Evolutionary conservation across 768 basidiomycete species (phyloP).

Genomic region (Hericium coralloides): DNA sequence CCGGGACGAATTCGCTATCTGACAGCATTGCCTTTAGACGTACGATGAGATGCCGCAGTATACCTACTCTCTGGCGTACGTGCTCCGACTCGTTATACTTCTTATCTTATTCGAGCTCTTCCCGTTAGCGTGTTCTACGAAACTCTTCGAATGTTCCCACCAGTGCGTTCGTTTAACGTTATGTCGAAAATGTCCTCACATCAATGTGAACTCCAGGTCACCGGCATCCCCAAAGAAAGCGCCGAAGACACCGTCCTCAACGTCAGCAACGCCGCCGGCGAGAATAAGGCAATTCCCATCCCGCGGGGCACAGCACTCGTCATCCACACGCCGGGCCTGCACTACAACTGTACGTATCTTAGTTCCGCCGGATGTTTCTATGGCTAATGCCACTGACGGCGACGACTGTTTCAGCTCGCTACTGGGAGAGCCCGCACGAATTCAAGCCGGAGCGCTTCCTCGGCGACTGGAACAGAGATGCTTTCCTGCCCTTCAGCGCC

Average conservation of each 20-base stretch:
- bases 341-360: conserved; percentile 37
- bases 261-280: conserved; percentile 26
- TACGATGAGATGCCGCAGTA: conserved; percentile 17
- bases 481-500: conserved; percentile 24
- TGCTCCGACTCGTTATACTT: not conserved
- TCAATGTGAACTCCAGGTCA: conserved; percentile 28
- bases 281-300: conserved; percentile 29
- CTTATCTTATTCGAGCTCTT: not conserved
- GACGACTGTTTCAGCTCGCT: conserved; percentile 29
- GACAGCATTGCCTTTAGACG: conserved; percentile 1
- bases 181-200: not conserved
- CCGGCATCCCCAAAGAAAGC: conserved; percentile 33
- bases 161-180: conserved; percentile 1
- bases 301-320: conserved; percentile 33
- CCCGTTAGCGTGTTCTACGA: conserved; percentile 37
- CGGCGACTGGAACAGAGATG: conserved; percentile 23
- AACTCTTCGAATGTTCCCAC: conserved; percentile 33
- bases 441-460: conserved; percentile 34
- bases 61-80: conserved; percentile 13
- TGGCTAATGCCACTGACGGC: not conserved
- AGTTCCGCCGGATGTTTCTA: not conserved
- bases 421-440: conserved; percentile 43
- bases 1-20: too few species aligned
- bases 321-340: conserved; percentile 32
- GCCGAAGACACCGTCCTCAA: conserved; percentile 38